These are phyloP conservation scores for Fusarium virguliforme DNA, from an alignment of 2,329 filamentous ascomycete genomes.

Conservation along the genomic window DNA sequence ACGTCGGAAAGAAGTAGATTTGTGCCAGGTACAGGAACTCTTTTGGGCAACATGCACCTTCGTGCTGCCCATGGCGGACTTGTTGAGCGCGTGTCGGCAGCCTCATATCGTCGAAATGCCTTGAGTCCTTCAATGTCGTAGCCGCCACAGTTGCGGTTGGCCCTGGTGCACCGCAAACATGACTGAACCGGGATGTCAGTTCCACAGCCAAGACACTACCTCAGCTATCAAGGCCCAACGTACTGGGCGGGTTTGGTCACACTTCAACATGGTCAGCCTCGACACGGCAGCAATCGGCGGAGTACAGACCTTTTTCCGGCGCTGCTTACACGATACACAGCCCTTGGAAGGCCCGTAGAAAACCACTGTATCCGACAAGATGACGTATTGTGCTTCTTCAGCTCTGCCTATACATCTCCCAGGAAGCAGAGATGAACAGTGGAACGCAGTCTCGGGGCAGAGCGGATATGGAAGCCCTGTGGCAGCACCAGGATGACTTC, in stretches of 20 bases:
- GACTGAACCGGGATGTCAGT: background rate
- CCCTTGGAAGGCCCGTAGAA: slow-evolving; percentile 4
- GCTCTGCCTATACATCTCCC: background rate
- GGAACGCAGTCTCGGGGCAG: too few species aligned
- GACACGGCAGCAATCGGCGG: background rate
- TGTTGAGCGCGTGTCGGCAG: background rate
- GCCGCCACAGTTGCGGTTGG: slow-evolving; percentile 7
- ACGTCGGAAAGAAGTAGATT: slow-evolving; percentile 1
- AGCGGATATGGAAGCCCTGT: background rate
- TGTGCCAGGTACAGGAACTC: slow-evolving; percentile 1
- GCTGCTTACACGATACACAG: slow-evolving; percentile 6
- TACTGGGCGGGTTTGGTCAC: slow-evolving; percentile 8
- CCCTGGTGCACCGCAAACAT: background rate
- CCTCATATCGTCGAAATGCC: slow-evolving; percentile 6
- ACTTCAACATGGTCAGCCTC: background rate
- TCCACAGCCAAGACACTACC: too few species aligned
- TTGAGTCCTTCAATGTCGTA: background rate
- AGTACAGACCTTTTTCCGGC: slow-evolving; percentile 2
- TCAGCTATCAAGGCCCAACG: background rate
- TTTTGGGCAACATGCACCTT: background rate
- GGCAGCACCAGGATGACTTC: background rate
- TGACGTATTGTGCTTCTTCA: background rate
- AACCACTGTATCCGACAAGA: background rate
- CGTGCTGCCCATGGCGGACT: slow-evolving; percentile 1
- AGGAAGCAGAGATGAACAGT: too few species aligned